Evolutionary conservation across 78 protist species (phyloP).

Genomic region (Protostelium mycophagum): DNA sequence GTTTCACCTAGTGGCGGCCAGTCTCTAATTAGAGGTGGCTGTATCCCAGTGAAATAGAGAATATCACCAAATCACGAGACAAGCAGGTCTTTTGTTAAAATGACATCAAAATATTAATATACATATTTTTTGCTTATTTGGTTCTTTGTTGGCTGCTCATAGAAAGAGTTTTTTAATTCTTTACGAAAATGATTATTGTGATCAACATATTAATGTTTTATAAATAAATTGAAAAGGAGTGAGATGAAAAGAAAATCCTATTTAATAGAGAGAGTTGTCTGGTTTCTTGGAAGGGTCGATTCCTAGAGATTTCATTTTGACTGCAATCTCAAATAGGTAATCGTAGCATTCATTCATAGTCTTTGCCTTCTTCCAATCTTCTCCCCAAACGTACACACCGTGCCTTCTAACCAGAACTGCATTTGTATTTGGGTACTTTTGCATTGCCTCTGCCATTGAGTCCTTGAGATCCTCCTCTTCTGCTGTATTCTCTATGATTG

Average conservation of each 20-base stretch:
- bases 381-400: constrained; percentile 94
- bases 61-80: too few species aligned
- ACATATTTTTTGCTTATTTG: too few species aligned
- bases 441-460: constrained; percentile 67
- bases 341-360: constrained; percentile 75
- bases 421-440: constrained; percentile 73
- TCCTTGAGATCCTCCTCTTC: constrained; percentile 57
- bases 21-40: too few species aligned
- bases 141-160: too few species aligned
- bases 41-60: too few species aligned
- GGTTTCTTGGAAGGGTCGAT: constrained; percentile 24
- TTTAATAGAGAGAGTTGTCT: background rate
- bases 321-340: constrained; percentile 79
- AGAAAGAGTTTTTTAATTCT: too few species aligned
- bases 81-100: too few species aligned
- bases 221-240: too few species aligned
- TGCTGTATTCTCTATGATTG: constrained; percentile 91
- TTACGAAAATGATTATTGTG: too few species aligned
- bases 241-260: background rate
- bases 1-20: too few species aligned
- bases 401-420: constrained; percentile 91
- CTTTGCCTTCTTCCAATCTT: constrained; percentile 84
- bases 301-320: constrained; percentile 66
- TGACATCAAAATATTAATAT: too few species aligned
- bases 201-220: too few species aligned